Conservation (phyloP, 2,329 filamentous ascomycete genomes). For the Cladobotryum protrusum region DNA sequence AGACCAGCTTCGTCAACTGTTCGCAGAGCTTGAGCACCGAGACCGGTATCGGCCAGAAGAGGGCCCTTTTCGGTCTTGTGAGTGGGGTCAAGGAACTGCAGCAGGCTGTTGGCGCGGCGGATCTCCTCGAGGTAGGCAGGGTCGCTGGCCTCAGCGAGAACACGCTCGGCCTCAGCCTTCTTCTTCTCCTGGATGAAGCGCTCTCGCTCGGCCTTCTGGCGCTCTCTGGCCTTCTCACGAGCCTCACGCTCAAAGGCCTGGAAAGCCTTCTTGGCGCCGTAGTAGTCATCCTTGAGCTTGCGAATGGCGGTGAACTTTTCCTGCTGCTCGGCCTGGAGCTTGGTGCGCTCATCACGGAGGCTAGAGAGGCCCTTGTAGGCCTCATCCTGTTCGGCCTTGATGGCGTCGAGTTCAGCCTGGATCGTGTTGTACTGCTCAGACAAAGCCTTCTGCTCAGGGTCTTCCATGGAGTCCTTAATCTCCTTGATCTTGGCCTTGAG, state of each 20-base stretch:
- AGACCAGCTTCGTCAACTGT: conserved; percentile 78
- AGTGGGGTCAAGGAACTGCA: conserved; percentile 83
- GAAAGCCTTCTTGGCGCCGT: conserved; percentile 73
- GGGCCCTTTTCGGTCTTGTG: conserved; percentile 60
- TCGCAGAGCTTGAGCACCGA: conserved; percentile 72
- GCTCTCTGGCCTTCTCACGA: conserved; percentile 69
- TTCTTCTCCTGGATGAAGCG: conserved; percentile 64
- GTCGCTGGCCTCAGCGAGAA: conserved; percentile 74
- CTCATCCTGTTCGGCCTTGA: conserved; percentile 89
- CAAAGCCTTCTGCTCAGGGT: conserved; percentile 83
- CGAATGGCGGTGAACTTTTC: conserved; percentile 77
- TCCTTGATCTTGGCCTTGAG: conserved; percentile 82
- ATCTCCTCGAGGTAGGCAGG: conserved; percentile 93
- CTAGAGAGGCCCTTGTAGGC: conserved; percentile 81
- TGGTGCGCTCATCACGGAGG: conserved; percentile 79
- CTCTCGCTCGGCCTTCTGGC: conserved; percentile 73
- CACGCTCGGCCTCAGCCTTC: conserved; percentile 68
- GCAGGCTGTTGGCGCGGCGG: conserved; percentile 75
- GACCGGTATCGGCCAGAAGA: conserved; percentile 60
- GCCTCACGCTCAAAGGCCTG: conserved; percentile 78
- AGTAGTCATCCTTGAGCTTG: conserved; percentile 87
- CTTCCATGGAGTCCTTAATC: conserved; percentile 82
- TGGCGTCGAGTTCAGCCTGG: conserved; percentile 78
- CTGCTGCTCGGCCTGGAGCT: conserved; percentile 78
- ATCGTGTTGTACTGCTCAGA: conserved; percentile 81